Evolutionary conservation across 148 eudicot genomes (phyloP), one percentile per base, ranked within the genome.

Genomic region (Chenopodium album): DNA sequence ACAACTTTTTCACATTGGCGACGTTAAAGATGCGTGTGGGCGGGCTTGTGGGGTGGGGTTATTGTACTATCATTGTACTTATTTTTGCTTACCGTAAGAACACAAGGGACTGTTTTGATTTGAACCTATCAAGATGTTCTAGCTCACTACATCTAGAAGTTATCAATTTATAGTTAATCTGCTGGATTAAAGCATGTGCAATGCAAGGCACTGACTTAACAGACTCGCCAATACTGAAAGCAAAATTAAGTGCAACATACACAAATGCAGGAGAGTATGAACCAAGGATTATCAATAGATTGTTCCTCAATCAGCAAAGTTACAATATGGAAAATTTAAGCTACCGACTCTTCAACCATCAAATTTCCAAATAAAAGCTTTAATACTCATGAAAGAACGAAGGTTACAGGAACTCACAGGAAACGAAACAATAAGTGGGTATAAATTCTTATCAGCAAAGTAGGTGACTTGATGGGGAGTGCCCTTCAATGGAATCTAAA

Each of bases 401-500:
- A 54, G 80, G 26, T 77, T 4, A 41, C 32, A 29, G 79, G 56
- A 73, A 90, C 99, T 91, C 82, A 96, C 99, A 71, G 99, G 95
- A 85, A 86, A 87, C 23, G 99, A 96, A 80, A 96, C 97, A 83
- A 96, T 96, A 50, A 96, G 82, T 34, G 99, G 92, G 88, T 94
- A 96, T 17, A 96, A 77, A 83, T 94, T 96, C 92, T 94, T 96
- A 89, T 96, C 99, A 28, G 97, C 88, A 79, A 92, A 96, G 69
- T 92, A 96, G 76, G 99, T 90, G 71, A 96, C 98, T 88, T 96
- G 99, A 90, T 96, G 99, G 17, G 99, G 99, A 82, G 99, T 96
- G 66, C 94, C 93, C 91, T 96, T 96, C 90, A 96, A 80, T n/a
- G 97, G 92, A 76, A 96, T 90, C 99, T 96, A 88, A 81, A 52